Conservation (phyloP, 2,329 filamentous ascomycete genomes). For the Fusarium falciforme region DNA sequence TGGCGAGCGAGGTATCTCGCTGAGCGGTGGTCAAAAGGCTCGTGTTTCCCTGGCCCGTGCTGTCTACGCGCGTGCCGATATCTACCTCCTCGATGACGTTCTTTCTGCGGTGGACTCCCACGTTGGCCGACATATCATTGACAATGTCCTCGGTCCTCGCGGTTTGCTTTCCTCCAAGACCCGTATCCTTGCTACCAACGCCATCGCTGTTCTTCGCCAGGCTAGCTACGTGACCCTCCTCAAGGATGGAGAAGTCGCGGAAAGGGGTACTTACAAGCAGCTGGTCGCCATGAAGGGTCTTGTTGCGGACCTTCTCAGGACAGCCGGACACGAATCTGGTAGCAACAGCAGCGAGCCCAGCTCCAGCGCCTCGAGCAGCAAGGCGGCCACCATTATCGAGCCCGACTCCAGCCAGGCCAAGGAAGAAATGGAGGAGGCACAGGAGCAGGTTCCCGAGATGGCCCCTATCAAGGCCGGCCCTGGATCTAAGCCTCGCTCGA, state of each 20-base stretch:
- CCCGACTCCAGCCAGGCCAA: slow-evolving; percentile 65
- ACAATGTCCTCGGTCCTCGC: slow-evolving; percentile 88
- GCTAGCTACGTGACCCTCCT: slow-evolving; percentile 90
- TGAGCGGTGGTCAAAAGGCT: slow-evolving; percentile 96
- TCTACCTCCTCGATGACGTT: slow-evolving; percentile 94
- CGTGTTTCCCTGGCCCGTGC: slow-evolving; percentile 91
- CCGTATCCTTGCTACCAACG: slow-evolving; percentile 92
- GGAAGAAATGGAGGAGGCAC: slow-evolving; percentile 79
- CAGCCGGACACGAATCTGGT: slow-evolving; percentile 71
- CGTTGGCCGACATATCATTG: slow-evolving; percentile 93
- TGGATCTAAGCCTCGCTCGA: slow-evolving; percentile 66
- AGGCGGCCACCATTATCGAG: slow-evolving; percentile 69
- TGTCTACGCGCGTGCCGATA: slow-evolving; percentile 95
- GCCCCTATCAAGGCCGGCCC: slow-evolving; percentile 75
- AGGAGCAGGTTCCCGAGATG: slow-evolving; percentile 81
- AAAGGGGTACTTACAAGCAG: slow-evolving; percentile 91
- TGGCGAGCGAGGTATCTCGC: slow-evolving; percentile 93
- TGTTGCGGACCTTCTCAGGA: slow-evolving; percentile 85
- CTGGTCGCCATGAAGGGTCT: slow-evolving; percentile 94
- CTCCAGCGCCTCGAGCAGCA: slow-evolving; percentile 61
- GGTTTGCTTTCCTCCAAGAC: slow-evolving; percentile 89
- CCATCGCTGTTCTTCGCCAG: slow-evolving; percentile 89
- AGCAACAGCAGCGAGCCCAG: slow-evolving; percentile 52
- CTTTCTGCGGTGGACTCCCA: slow-evolving; percentile 98
- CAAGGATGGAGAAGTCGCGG: slow-evolving; percentile 83